Evolutionary conservation across 2,329 filamentous ascomycete species (phyloP).

Genomic region (Colletotrichum sp.): DNA sequence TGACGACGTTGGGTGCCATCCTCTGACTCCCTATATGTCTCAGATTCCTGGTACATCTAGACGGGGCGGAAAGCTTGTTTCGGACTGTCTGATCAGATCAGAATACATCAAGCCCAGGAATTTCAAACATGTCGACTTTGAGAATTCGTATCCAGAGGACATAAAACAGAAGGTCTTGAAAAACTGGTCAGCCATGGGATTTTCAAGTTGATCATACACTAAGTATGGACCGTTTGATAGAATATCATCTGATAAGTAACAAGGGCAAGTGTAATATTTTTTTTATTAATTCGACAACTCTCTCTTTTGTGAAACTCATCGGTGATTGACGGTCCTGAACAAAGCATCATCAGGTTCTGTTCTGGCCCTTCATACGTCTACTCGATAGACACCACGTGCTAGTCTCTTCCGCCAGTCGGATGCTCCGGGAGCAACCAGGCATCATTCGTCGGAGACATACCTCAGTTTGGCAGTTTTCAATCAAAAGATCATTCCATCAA

Average conservation of each 20-base stretch:
- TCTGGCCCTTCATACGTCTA: background rate
- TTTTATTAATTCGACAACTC: background rate
- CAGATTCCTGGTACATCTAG: constrained; percentile 34
- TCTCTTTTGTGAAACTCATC: background rate
- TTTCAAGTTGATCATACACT: background rate
- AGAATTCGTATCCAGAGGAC: constrained; percentile 20
- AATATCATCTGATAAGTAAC: background rate
- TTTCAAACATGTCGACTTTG: constrained; percentile 35
- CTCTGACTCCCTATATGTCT: constrained; percentile 48
- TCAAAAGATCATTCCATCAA: background rate
- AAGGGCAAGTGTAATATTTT: background rate
- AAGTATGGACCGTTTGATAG: background rate
- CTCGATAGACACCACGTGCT: background rate
- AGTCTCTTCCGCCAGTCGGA: background rate
- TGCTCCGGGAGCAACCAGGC: background rate
- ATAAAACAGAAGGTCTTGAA: background rate
- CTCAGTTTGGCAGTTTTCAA: background rate
- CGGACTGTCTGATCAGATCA: constrained; percentile 43
- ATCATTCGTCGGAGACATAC: background rate
- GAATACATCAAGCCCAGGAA: constrained; percentile 43
- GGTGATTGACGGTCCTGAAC: background rate
- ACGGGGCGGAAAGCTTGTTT: constrained; percentile 50
- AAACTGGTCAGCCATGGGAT: background rate
- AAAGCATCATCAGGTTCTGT: background rate
- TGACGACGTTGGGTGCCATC: constrained; percentile 46